phyloP scores from a whole-genome alignment of 164 flowering plant species.

The Piper betle region DNA sequence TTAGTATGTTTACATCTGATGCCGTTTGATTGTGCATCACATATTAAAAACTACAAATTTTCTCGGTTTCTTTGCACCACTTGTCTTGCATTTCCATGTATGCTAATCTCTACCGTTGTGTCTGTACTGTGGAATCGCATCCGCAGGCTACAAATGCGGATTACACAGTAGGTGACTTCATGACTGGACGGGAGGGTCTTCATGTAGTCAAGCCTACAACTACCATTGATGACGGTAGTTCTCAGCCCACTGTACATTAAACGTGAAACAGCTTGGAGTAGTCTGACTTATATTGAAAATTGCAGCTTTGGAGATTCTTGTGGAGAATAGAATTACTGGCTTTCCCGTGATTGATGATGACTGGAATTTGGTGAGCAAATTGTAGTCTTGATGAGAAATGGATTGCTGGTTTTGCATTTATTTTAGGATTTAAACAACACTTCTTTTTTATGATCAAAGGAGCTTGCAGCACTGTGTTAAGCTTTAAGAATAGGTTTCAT shows the following conservation, averaged over 20 bases:
- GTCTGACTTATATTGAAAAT: conserved; percentile 3
- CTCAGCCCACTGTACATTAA: neutral
- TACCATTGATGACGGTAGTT: conserved; percentile 91
- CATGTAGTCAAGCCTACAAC: conserved; percentile 78
- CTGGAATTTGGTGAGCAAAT: conserved; percentile 65
- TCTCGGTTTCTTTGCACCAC: neutral
- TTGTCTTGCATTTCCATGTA: neutral
- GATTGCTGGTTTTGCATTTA: neutral
- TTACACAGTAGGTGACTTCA: conserved; percentile 86
- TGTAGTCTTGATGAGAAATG: too few relatives aligned
- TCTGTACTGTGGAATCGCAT: neutral
- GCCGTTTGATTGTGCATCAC: too few relatives aligned
- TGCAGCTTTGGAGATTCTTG: conserved; percentile 75
- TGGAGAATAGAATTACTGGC: conserved; percentile 81
- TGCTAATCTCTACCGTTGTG: neutral
- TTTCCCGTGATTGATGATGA: conserved; percentile 90
- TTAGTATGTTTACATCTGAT: too few relatives aligned
- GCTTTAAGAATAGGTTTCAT: neutral
- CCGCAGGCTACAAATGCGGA: conserved; percentile 50
- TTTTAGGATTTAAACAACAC: too few relatives aligned
- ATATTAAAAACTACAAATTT: neutral
- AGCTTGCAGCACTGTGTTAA: neutral
- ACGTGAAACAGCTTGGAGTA: neutral
- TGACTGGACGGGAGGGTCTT: conserved; percentile 69
- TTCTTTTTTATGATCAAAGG: neutral